phyloP scores from a whole-genome alignment of 2,329 filamentous ascomycete genomes.

The Gremmenia infestans region DNA sequence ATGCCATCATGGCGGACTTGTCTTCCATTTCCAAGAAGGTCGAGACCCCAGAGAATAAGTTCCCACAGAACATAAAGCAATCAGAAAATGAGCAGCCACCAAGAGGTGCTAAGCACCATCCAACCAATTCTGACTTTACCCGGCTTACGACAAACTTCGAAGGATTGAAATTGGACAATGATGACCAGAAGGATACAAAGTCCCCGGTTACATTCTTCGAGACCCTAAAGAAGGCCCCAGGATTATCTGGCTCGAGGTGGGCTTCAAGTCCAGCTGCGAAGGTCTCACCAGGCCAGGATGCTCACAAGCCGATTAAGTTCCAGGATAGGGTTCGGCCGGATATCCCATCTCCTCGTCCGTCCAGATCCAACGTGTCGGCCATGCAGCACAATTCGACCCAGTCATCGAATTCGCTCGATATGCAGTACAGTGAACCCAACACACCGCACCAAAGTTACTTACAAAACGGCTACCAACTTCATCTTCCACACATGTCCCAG shows the following conservation, averaged over 20 bases:
- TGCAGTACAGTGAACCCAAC: background rate
- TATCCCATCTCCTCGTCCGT: background rate
- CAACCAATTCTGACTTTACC: slow-evolving; percentile 10
- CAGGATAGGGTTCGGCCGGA: background rate
- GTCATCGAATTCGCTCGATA: no score
- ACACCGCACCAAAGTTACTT: background rate
- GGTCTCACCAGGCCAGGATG: background rate
- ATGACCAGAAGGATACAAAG: background rate
- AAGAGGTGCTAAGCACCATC: slow-evolving; percentile 2
- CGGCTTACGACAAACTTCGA: slow-evolving; percentile 6
- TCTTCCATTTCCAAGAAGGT: background rate
- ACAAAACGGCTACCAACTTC: background rate
- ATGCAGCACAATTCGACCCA: no score
- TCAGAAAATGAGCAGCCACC: background rate
- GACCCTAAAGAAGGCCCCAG: background rate
- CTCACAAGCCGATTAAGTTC: background rate
- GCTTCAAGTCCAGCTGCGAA: background rate
- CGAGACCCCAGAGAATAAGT: background rate
- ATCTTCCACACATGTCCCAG: background rate
- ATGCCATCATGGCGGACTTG: no score
- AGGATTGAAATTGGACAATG: background rate
- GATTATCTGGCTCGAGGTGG: background rate
- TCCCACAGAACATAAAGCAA: background rate
- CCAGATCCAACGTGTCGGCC: background rate
- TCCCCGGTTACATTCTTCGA: background rate